These are phyloP conservation scores for Candida nonsorbophila DNA, from an alignment of 805 yeast species.

Conservation along the genomic window DNA sequence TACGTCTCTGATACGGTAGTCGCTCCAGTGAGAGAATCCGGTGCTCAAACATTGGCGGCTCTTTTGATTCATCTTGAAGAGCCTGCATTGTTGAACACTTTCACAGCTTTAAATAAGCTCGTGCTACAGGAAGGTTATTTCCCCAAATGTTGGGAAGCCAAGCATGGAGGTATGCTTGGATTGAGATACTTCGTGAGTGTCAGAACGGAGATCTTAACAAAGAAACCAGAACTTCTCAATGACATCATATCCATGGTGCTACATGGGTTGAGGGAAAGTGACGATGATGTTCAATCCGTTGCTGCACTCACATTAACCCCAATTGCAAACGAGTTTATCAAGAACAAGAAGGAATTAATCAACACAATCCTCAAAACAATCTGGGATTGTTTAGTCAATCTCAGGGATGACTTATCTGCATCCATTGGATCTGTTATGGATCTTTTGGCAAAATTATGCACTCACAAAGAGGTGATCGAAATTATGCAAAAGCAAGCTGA, in stretches of 20 bases:
- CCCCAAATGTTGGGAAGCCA: constrained; percentile 86
- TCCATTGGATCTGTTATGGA: constrained; percentile 97
- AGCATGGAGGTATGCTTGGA: constrained; percentile 97
- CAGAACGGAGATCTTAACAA: constrained; percentile 68
- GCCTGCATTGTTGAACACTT: constrained; percentile 54
- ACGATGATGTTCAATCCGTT: constrained; percentile 96
- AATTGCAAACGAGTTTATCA: constrained; percentile 82
- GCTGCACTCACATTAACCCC: constrained; percentile 93
- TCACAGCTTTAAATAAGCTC: constrained; percentile 58
- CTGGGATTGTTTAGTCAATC: constrained; percentile 84
- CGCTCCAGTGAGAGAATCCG: constrained; percentile 96
- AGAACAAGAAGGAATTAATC: constrained; percentile 47
- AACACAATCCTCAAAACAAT: constrained; percentile 57
- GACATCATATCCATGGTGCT: constrained; percentile 79
- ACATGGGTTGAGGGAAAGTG: constrained; percentile 70
- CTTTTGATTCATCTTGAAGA: constrained; percentile 68
- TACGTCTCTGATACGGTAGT: constrained; percentile 96
- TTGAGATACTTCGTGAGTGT: constrained; percentile 88
- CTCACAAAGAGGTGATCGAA: constrained; percentile 70
- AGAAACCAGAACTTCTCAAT: constrained; percentile 54
- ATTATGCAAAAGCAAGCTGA: constrained; percentile 61
- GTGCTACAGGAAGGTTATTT: constrained; percentile 58
- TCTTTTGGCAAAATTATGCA: constrained; percentile 78
- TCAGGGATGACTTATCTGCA: constrained; percentile 90
- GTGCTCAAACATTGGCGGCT: constrained; percentile 92